Evolutionary conservation across 108 stramenopile species (phyloP).

Genomic region (Aurantiochytrium sp.): DNA sequence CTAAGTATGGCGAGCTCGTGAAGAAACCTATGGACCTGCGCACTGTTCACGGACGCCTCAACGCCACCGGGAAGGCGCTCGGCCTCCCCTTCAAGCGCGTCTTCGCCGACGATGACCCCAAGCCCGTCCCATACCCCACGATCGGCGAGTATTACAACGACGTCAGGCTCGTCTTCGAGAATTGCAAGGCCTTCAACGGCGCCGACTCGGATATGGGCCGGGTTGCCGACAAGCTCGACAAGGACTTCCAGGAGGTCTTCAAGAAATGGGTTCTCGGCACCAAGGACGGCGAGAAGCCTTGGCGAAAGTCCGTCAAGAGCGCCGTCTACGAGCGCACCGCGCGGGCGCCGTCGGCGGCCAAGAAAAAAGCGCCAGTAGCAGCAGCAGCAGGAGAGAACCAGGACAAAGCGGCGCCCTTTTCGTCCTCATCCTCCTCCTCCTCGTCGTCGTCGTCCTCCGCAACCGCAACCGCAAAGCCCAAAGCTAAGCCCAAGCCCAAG

Average conservation of each 20-base stretch:
- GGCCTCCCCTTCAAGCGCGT: neutral
- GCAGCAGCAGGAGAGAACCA: neutral
- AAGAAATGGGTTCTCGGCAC: neutral
- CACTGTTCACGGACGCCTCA: neutral
- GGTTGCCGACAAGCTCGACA: neutral
- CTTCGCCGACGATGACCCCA: neutral
- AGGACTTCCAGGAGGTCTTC: neutral
- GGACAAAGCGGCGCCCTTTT: neutral
- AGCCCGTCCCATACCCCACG: neutral
- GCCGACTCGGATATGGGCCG: neutral
- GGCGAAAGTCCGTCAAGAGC: neutral
- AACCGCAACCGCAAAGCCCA: neutral
- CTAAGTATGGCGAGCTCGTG: neutral
- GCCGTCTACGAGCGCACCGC: neutral
- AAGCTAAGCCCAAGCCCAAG: neutral
- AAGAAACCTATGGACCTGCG: constrained; percentile 4
- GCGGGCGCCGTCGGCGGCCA: neutral
- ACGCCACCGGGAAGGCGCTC: neutral
- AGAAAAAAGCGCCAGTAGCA: neutral
- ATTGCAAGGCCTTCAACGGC: constrained; percentile 7
- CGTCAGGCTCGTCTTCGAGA: neutral
- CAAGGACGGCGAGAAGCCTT: neutral
- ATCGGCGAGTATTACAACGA: neutral
- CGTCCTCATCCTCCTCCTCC: too few species aligned
- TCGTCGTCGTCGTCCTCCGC: too few species aligned